phyloP scores from a whole-genome alignment of 2,329 filamentous ascomycete genomes.

The Mycogone perniciosa region DNA sequence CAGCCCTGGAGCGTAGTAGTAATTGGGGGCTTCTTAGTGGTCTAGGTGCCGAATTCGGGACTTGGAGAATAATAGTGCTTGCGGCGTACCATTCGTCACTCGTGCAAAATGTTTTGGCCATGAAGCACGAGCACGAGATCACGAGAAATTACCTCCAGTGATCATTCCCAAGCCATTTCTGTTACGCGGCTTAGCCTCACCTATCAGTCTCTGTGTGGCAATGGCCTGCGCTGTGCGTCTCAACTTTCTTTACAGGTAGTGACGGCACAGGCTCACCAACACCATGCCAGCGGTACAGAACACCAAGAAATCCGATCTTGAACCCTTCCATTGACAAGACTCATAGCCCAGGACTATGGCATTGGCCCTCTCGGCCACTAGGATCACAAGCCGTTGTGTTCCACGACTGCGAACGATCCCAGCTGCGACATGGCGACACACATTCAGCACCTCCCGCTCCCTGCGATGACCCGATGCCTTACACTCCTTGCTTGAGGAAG shows the following conservation, averaged over 20 bases:
- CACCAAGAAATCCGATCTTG: too few relatives aligned
- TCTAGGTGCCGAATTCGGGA: not conserved
- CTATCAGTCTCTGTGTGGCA: not conserved
- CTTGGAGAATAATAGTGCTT: too few relatives aligned
- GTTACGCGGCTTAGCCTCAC: not conserved
- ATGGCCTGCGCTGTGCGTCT: not conserved
- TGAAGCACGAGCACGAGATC: not conserved
- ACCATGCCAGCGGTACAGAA: too few relatives aligned
- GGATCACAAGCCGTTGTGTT: not conserved
- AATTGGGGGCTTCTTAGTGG: conserved; percentile 1
- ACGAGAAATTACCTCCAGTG: too few relatives aligned
- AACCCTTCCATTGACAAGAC: not conserved
- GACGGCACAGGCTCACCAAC: not conserved
- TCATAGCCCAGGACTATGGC: not conserved
- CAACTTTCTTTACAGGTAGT: not conserved
- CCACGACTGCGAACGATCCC: not conserved
- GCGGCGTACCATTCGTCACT: not conserved
- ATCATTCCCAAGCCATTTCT: too few relatives aligned
- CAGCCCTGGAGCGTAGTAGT: not conserved
- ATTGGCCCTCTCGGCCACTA: not conserved
- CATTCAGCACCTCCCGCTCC: not conserved
- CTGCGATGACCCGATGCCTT: not conserved
- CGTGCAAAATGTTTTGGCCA: not conserved
- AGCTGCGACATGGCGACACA: not conserved
- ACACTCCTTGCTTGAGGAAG: not conserved